phyloP scores from a whole-genome alignment of 352 stramenopile species.

The Bremia lactucae region DNA sequence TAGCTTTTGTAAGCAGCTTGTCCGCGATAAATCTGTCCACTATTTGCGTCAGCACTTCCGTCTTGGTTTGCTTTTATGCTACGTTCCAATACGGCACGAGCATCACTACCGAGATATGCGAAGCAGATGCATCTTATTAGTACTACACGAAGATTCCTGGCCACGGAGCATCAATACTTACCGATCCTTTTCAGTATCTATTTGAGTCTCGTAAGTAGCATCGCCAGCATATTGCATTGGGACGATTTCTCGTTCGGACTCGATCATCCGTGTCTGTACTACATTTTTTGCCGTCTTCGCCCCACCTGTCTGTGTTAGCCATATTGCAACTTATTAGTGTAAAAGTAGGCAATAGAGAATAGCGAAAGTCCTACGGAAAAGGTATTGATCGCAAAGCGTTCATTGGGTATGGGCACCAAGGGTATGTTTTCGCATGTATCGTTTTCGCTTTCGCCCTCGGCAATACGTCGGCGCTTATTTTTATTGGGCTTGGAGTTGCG shows the following conservation, averaged over 20 bases:
- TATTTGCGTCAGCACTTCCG: conserved; percentile 52
- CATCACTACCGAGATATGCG: conserved; percentile 36
- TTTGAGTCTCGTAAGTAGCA: conserved; percentile 76
- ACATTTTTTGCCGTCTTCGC: conserved; percentile 52
- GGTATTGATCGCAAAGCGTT: conserved; percentile 9
- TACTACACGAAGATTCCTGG: background rate
- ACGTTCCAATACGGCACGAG: conserved; percentile 63
- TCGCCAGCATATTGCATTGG: conserved; percentile 71
- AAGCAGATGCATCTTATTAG: background rate
- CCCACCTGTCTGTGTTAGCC: conserved; percentile 28
- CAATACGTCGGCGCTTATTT: conserved; percentile 35
- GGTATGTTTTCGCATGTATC: conserved; percentile 5
- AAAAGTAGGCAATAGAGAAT: background rate
- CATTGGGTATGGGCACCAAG: background rate
- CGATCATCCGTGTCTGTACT: conserved; percentile 43
- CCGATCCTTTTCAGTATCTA: conserved; percentile 72
- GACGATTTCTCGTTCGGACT: conserved; percentile 66
- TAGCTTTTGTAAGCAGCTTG: conserved; percentile 83
- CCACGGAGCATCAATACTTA: conserved; percentile 4
- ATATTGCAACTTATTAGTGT: background rate
- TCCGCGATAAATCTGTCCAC: conserved; percentile 76
- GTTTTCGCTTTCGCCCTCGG: conserved; percentile 28
- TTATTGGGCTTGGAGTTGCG: conserved; percentile 31
- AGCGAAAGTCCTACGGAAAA: conserved; percentile 4
- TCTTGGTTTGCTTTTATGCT: conserved; percentile 66